Evolutionary conservation across 2,329 filamentous ascomycete genomes (phyloP).

Genomic region (Ophiocordyceps camponoti-rufipedis): DNA sequence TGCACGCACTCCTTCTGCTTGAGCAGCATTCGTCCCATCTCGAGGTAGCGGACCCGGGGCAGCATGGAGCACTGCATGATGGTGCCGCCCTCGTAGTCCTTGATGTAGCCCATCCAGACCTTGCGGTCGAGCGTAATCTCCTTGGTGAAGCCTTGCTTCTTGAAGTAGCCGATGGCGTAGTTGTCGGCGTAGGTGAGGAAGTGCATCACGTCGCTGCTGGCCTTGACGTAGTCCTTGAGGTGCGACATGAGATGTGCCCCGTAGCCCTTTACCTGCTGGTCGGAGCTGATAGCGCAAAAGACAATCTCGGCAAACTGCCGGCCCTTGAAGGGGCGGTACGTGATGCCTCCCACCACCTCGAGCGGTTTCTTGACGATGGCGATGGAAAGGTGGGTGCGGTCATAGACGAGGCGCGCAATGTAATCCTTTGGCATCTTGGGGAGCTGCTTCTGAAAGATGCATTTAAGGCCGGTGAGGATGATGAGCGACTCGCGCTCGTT

Average conservation of each 20-base stretch:
- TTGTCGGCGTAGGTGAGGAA: conserved; percentile 98
- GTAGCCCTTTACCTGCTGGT: conserved; percentile 97
- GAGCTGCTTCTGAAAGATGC: conserved; percentile 94
- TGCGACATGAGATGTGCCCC: conserved; percentile 97
- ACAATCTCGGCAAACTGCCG: conserved; percentile 95
- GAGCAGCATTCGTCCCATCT: conserved; percentile 79
- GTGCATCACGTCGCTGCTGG: conserved; percentile 92
- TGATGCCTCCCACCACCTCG: conserved; percentile 92
- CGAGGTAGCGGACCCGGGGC: conserved; percentile 82
- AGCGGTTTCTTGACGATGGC: conserved; percentile 94
- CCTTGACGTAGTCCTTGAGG: conserved; percentile 94
- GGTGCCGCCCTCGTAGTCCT: conserved; percentile 96
- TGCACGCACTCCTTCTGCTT: conserved; percentile 95
- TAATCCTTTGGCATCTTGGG: conserved; percentile 99
- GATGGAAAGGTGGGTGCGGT: conserved; percentile 88
- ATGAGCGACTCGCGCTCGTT: conserved; percentile 74
- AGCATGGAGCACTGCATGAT: conserved; percentile 99
- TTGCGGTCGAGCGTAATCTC: conserved; percentile 83
- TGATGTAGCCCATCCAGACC: conserved; percentile 99
- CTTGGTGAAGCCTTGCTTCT: conserved; percentile 98
- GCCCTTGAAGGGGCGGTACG: conserved; percentile 83
- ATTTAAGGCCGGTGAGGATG: conserved; percentile 88
- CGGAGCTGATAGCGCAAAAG: conserved; percentile 92
- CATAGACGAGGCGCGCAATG: conserved; percentile 92
- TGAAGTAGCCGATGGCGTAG: conserved; percentile 97